Base-by-base conservation (phyloP, 768 basidiomycete genomes). In the Leccinum disarticulatum region DNA sequence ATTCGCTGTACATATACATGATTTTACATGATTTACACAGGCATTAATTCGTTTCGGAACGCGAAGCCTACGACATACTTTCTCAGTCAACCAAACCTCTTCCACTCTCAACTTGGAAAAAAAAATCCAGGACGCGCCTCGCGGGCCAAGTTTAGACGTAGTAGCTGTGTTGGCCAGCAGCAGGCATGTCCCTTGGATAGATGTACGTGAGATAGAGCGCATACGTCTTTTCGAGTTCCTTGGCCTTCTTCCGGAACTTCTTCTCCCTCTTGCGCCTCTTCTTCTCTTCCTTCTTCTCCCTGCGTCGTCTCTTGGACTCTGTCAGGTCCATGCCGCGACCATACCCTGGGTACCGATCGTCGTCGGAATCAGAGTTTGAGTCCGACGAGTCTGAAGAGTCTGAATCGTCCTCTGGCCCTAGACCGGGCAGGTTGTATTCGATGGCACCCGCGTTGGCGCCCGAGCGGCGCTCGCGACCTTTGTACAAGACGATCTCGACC, bases 401-500 rank as follows among this genome's bases (percentile, higher is more conserved):
- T 1, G 77, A 77, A 35, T 76, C 72, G 41, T 73, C 67, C 55
- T 79, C 77, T 46, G 80, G 78, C 15, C 80, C 76, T n/a, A 78
- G 74, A 22, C 72, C 70, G n/a, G 83, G 81, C 36, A 87, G 75
- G 53, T 80, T 75, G 55, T 78, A 74, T 64, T 91, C 90, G 38
- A 83, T 63, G 1, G 74, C 65, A 48, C 90, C 90, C 0, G 77
- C 75, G 31, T 74, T 74, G 6, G 77, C 77, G 3, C 91, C 91
- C n/a, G 90, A 86, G 62, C 88, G 86, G 36, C 89, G 83, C 72
- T 91, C 86, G 51, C 81, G 83, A 47, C 91, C 91, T 69, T 86
- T 89, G 79, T 84, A 93, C n/a, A 94, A 78, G 36, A 91, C 80
- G 51, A 91, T 75, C 65, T 94, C 91, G n/a, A 89, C 83, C 19